Base-by-base conservation (phyloP, 495 filamentous ascomycete species). In the Penicillium fimorum region DNA sequence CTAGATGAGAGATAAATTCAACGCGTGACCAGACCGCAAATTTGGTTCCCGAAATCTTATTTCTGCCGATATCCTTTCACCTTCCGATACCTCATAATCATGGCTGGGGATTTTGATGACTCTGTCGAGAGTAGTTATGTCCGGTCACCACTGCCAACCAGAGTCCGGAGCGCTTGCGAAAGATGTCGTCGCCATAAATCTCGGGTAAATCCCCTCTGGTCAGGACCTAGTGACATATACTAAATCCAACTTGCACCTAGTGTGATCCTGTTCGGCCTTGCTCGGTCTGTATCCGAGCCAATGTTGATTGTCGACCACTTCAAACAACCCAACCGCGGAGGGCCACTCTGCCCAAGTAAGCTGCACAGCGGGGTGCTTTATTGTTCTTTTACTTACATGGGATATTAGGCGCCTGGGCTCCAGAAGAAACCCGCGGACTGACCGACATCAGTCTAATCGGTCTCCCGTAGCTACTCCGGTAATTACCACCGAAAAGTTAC, bases 261-360 rank as follows among this genome's bases (percentile, higher is more conserved):
- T 71, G 69, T 52, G 69, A 71, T 55, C 58, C 53, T 5, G 60
- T 60, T 48, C 56, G 69, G n/a, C 69, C 69, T 11, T 71, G 69
- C 37, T 66, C 64, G 9, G 38, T 67, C 4, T 71, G 68, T 59
- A 33, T 54, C 3, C 58, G 68, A 47, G 64, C 66, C 30, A 59
- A 67, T 32, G 68, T 63, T 12, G 56, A 58, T 46, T 69, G 64
- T 33, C 59, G 37, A n/a, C 61, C 60, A 29, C 51, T 44, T 22
- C 40, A 32, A 20, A 25, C 41, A 37, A 42, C 17, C 22, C 50
- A 33, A 22, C 33, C 43, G 24, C 55, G 53, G 32, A 58, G 53
- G 45, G 25, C 25, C 12, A 27, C 25, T 27, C 13, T 33, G 30
- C 55, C 48, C 12, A 62, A 47, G 59, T 61, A 54, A 54, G 47